Evolutionary conservation across 768 basidiomycete genomes (phyloP).

Genomic region (Flagelloscypha sp.): DNA sequence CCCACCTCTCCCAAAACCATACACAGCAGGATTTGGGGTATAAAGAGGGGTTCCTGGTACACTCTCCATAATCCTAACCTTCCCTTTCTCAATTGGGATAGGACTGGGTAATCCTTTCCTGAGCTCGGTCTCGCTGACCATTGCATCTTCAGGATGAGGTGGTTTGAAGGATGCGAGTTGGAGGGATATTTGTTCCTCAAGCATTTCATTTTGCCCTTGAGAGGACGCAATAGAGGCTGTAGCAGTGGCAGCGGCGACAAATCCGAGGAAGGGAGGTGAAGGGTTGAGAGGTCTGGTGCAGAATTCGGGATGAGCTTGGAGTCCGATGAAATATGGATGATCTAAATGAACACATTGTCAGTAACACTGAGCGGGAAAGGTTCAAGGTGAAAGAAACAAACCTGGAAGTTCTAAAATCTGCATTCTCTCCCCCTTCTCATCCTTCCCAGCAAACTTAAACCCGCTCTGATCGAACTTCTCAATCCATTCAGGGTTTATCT

Average conservation of each 20-base stretch:
- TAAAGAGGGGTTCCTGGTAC: no score
- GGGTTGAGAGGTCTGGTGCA: conserved; percentile 97
- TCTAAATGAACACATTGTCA: conserved; percentile 33
- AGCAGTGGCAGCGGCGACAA: conserved; percentile 72
- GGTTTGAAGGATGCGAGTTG: conserved; percentile 59
- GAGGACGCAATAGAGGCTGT: conserved; percentile 30
- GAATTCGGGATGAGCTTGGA: conserved; percentile 98
- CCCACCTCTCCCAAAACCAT: no score
- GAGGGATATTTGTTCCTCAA: conserved; percentile 64
- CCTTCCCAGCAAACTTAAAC: conserved; percentile 76
- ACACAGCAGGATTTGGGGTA: no score
- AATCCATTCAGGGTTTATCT: conserved; percentile 89
- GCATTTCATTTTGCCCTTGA: conserved; percentile 21
- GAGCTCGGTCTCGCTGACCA: conserved; percentile 61
- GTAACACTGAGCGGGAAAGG: conserved; percentile 1
- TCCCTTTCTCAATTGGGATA: no score
- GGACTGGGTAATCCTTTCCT: no score
- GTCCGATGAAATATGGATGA: conserved; percentile 88
- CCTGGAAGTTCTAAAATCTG: conserved; percentile 85
- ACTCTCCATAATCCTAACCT: no score
- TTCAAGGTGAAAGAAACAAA: conserved; percentile 26
- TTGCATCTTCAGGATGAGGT: conserved; percentile 67
- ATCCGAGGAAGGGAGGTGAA: conserved; percentile 93
- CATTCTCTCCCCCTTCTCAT: conserved; percentile 96
- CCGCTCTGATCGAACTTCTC: conserved; percentile 62